Conservation (phyloP, 1,284 basidiomycete species). For the Heterobasidion occidentale region DNA sequence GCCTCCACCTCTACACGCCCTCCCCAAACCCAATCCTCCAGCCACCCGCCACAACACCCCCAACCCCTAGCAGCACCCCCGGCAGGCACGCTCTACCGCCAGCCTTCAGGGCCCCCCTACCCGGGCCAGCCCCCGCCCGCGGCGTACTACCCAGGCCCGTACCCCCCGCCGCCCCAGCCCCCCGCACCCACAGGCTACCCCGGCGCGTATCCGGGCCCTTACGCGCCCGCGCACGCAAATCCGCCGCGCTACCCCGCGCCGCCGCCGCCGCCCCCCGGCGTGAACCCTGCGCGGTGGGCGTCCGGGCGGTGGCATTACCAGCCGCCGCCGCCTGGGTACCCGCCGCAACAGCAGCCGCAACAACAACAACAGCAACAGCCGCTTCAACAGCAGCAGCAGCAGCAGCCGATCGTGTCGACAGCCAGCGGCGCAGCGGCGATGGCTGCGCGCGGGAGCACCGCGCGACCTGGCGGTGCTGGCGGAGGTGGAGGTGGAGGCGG, state of each 20-base stretch:
- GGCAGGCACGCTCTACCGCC: neutral
- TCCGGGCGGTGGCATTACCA: conserved; percentile 41
- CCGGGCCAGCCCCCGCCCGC: neutral
- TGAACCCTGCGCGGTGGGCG: conserved; percentile 38
- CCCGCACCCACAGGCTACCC: no score
- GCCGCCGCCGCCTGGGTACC: conserved; percentile 14
- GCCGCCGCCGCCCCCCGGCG: conserved; percentile 27
- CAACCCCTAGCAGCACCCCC: no score
- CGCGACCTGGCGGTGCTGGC: no score
- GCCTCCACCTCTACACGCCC: no score
- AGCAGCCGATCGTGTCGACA: neutral
- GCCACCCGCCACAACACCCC: no score
- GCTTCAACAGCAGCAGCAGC: no score
- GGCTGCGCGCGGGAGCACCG: conserved; percentile 18
- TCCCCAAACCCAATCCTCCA: no score
- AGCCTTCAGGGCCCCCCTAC: neutral
- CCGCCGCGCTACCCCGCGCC: neutral
- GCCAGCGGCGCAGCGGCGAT: conserved; percentile 11
- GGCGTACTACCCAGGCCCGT: conserved; percentile 5
- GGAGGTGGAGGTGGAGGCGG: neutral
- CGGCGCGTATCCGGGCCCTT: neutral
- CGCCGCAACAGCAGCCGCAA: neutral
- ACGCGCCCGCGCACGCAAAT: neutral
- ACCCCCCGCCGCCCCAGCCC: conserved; percentile 5
- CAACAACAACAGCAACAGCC: neutral